Conservation (phyloP, 1,284 basidiomycete species). For the Spongispora temasekensis region DNA sequence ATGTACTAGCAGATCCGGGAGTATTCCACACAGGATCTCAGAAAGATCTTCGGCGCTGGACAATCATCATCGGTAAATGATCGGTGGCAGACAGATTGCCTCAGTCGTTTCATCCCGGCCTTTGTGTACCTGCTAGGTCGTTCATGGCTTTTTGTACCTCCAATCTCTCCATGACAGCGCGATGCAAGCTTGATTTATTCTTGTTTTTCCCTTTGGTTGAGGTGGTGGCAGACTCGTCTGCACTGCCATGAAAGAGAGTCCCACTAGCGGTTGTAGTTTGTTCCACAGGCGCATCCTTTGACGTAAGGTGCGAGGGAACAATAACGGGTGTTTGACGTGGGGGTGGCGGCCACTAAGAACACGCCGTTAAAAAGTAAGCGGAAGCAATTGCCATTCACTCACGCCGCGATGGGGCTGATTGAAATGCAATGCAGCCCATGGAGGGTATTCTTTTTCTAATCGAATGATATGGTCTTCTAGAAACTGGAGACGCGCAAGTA, state of each 20-base stretch:
- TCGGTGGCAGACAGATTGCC: neutral
- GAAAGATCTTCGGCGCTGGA: neutral
- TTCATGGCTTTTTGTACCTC: slow-evolving; percentile 74
- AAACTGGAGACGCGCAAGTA: slow-evolving; percentile 63
- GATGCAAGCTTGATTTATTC: slow-evolving; percentile 64
- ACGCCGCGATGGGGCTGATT: slow-evolving; percentile 79
- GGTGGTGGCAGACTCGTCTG: slow-evolving; percentile 10
- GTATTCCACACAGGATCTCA: neutral
- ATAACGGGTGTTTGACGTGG: slow-evolving; percentile 71
- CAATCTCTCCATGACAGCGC: slow-evolving; percentile 71
- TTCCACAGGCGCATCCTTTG: slow-evolving; percentile 22
- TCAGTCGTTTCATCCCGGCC: slow-evolving; percentile 15
- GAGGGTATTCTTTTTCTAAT: slow-evolving; percentile 76
- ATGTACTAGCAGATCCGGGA: neutral
- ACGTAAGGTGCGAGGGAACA: slow-evolving; percentile 59
- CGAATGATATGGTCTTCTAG: slow-evolving; percentile 74
- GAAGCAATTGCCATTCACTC: slow-evolving; percentile 34
- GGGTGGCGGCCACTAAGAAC: slow-evolving; percentile 72
- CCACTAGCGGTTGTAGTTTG: slow-evolving; percentile 10
- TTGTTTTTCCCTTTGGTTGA: slow-evolving; percentile 37
- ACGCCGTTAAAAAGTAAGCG: slow-evolving; percentile 5
- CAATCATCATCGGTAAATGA: neutral
- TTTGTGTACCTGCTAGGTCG: slow-evolving; percentile 45
- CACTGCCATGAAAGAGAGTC: slow-evolving; percentile 10
- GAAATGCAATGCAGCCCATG: slow-evolving; percentile 82